Base-by-base conservation (phyloP, 768 basidiomycete species). In the Leccinum barrowsii region DNA sequence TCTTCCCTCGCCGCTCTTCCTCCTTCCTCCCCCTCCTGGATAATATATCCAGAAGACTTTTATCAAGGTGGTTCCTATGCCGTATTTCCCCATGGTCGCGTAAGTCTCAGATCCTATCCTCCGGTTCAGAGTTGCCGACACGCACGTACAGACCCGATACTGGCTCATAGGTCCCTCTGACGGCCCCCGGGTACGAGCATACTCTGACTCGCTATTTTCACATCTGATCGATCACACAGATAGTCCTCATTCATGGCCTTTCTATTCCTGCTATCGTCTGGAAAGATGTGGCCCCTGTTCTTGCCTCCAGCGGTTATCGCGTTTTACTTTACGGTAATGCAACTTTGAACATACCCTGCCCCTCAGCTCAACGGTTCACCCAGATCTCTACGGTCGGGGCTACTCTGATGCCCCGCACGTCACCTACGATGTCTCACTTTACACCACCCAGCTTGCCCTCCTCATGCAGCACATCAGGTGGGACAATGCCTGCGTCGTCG, bases 331-430 rank as follows among this genome's bases (percentile, higher is more conserved):
- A 90, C 62, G 89, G 89, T 89, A 44, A 22, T 75, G 6, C 17
- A 19, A 49, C 50, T 17, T 26, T 51, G 15, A 52, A 21, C 49
- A 11, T 32, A 22, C 46, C 19, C 22, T 26, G 26, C n/a, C 40
- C 17, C 44, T 47, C 40, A 28, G 49, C 42, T 30, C 61, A 59
- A 64, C 51, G 17, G 3, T n/a, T 53, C 5, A 2, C 15, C 15
- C 59, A 90, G 90, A 93, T 74, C 76, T 92, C 19, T 91, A 90
- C 59, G 91, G 90, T 12, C 81, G 90, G 40, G 90, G 90, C 5
- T 93, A 92, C 72, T 90, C 89, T 1, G 90, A 89, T 56, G 89
- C 90, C 1, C 90, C 90, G 0, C 80, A 84, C 21, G 83, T 80
- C 15, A 82, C 80, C 4, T 90, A 92, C 69, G 80, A 89, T 61